Conservation (phyloP, 148 eudicot genomes). For the Selenicereus undatus region DNA sequence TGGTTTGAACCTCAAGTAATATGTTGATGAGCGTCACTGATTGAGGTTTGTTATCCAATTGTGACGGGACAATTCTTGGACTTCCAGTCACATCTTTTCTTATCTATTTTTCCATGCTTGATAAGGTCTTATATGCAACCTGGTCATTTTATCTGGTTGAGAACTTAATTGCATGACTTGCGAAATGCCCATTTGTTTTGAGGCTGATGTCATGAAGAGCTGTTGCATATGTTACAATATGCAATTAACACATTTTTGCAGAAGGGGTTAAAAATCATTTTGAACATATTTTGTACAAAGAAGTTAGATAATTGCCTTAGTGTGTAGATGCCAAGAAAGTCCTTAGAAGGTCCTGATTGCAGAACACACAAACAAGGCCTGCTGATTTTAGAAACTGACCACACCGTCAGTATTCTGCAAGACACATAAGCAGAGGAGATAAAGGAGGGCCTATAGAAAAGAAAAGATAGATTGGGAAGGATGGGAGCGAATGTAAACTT, state of each 20-base stretch:
- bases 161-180: background rate
- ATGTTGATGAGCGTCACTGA: background rate
- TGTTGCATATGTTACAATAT: background rate
- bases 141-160: background rate
- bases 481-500: background rate
- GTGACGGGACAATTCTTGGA: background rate
- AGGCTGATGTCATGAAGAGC: background rate
- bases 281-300: background rate
- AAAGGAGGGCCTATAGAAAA: background rate
- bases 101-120: background rate
- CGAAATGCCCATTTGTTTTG: background rate
- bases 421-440: background rate
- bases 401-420: background rate
- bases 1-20: constrained; percentile 4
- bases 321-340: background rate
- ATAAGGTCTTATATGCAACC: background rate
- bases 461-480: background rate
- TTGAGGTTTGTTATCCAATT: background rate
- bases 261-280: background rate
- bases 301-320: background rate
- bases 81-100: background rate
- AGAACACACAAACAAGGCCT: background rate
- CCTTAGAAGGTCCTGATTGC: background rate
- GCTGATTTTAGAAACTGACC: no score
- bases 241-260: background rate